Evolutionary conservation across 106 monocot genomes (phyloP), one percentile per base, ranked within the genome.

Genomic region (Amphibolis antarctica): DNA sequence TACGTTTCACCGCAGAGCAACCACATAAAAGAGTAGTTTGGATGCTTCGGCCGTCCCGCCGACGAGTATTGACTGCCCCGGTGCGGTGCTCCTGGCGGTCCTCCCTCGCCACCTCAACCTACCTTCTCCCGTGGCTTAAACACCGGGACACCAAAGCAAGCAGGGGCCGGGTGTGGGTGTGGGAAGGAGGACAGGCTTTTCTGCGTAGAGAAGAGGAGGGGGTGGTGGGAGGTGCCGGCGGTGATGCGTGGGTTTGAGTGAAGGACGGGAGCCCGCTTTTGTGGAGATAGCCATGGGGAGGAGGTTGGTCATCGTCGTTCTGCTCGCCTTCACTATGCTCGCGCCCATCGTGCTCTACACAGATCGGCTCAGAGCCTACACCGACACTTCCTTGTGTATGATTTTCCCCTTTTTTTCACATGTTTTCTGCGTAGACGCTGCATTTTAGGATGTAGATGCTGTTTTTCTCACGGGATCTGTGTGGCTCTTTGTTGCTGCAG

Each of bases 271-370:
- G 52, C 12, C 47, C 62, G 51, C 50, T 73, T 28, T 30, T 25
- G 63, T n/a, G 25, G 46, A 63, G 54, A 55, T 21, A 55, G 75
- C 64, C 68, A 79, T 80, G 77, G 58, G 64, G 55, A 69, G 67
- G 73, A 70, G 81, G 67, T 71, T 76, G 67, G 46, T 67, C 21
- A 79, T 82, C 9, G 14, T 87, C 20, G 63, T 75, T 9, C 66
- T 92, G 44, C 81, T 92, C 44, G 79, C 75, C 56, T 13, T 80
- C 60, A 81, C 92, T 17, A 81, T 92, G 3, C 67, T 92, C 46
- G 83, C 92, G 12, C 92, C 92, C 31, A 79, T 92, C 55, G 79
- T 82, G 63, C 79, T 92, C 30, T 92, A 84, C 79, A 84, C 83
- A 28, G 78, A 81, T 63, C 73, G 71, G 26, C 80, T 86, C 49